Base-by-base conservation (phyloP, 306 rosid genomes). In the Prinsepia uniflora region DNA sequence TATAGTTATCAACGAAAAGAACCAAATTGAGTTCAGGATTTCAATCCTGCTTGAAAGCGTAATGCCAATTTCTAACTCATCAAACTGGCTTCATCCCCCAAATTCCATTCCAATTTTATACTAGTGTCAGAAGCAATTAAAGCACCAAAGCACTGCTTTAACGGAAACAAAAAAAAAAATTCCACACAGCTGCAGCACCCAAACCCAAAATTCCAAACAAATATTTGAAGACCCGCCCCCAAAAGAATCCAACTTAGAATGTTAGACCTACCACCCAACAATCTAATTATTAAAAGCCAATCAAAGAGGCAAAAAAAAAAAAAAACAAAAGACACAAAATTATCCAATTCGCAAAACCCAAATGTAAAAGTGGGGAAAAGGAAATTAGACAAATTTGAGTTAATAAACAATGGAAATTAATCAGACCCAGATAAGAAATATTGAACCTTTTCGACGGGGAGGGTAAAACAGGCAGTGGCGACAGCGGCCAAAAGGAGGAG, bases 361-460 rank as follows among this genome's bases (percentile, higher is more conserved):
- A 5, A 50, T 5, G 14, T 13, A 40, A 43, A 42, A 10, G 47
- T 30, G 1, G 55, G 36, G 10, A 14, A 39, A 62, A 59, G 39
- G 55, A 13, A 36, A n/a, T 13, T 8, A 30, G 20, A 15, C 66
- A 74, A 55, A 34, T 65, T 24, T 2, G 44, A 65, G 50, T 19
- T 1, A 70, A 17, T 68, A 71, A 63, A 47, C 68, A 66, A 30
- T 34, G 50, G 64, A 78, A 82, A 39, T 0, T 53, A 61, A 17
- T 5, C 43, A 18, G 67, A 47, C 75, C 76, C 65, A 77, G 71
- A 76, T 60, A 43, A 67, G 44, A 64, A 82, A 82, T 66, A 69
- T 0, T 5, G 36, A 59, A 90, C 97, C 98, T 91, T 87, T 70
- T 94, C 96, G 44, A 94, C 39, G 13, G 99, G 99, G 56, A 94